Evolutionary conservation across 2,329 filamentous ascomycete species (phyloP).

Genomic region (Microdochium paspali): DNA sequence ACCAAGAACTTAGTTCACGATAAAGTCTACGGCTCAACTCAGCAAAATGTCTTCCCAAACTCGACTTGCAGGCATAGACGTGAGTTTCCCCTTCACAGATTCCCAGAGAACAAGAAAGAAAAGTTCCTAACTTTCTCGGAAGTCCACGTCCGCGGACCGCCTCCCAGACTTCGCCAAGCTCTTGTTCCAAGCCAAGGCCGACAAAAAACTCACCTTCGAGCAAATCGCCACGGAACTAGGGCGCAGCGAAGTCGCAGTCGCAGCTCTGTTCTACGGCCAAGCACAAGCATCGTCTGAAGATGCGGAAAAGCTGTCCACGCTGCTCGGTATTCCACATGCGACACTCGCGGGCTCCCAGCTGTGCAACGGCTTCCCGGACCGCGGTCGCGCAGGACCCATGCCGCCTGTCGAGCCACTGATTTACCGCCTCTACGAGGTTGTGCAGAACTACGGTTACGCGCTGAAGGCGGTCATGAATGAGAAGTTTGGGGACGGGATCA

Average conservation of each 20-base stretch:
- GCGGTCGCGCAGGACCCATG: conserved; percentile 72
- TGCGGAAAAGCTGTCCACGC: conserved; percentile 49
- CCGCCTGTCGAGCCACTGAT: conserved; percentile 78
- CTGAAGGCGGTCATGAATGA: conserved; percentile 95
- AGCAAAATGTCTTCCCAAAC: conserved; percentile 3
- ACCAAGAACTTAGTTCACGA: no score
- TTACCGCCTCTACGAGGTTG: conserved; percentile 86
- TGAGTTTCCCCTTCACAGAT: conserved; percentile 6
- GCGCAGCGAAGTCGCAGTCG: conserved; percentile 74
- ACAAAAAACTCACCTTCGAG: conserved; percentile 69
- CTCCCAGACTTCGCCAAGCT: conserved; percentile 63
- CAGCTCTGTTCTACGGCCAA: conserved; percentile 87
- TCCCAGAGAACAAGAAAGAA: neutral
- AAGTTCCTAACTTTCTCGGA: neutral
- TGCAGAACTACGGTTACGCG: conserved; percentile 94
- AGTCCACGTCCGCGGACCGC: conserved; percentile 57
- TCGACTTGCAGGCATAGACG: conserved; percentile 19
- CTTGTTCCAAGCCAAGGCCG: conserved; percentile 75
- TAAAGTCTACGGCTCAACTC: no score
- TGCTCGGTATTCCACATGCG: conserved; percentile 52
- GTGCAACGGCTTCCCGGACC: conserved; percentile 59
- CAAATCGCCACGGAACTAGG: conserved; percentile 63
- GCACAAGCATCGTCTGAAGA: conserved; percentile 65
- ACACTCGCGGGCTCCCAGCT: conserved; percentile 52
- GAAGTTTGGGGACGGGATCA: conserved; percentile 90